phyloP scores from a whole-genome alignment of 2,329 filamentous ascomycete genomes.

The Teratosphaeria epicoccoides region DNA sequence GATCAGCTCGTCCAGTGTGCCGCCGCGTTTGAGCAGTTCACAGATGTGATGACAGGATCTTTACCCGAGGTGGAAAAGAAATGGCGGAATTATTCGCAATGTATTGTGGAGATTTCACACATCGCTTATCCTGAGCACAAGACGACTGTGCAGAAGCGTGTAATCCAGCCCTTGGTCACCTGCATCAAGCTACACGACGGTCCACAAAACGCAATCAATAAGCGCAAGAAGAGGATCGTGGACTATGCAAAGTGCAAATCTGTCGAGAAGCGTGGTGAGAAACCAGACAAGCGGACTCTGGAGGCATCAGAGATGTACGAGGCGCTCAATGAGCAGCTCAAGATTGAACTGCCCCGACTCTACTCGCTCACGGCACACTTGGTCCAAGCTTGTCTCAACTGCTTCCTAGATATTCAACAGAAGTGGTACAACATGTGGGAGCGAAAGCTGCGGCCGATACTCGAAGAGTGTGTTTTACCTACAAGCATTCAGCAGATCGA shows the following conservation, averaged over 20 bases:
- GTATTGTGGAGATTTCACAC: conserved; percentile 74
- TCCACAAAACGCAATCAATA: conserved; percentile 82
- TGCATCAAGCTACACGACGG: conserved; percentile 72
- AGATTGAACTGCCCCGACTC: conserved; percentile 79
- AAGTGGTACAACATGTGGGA: conserved; percentile 77
- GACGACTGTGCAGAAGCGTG: conserved; percentile 61
- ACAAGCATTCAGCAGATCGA: conserved; percentile 64
- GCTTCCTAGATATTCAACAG: conserved; percentile 74
- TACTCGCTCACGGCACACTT: conserved; percentile 72
- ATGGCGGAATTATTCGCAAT: conserved; percentile 83
- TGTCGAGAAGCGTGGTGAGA: conserved; percentile 70
- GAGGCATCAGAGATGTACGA: conserved; percentile 83
- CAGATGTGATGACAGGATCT: conserved; percentile 56
- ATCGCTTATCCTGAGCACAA: conserved; percentile 73
- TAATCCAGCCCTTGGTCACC: conserved; percentile 73
- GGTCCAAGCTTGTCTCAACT: conserved; percentile 70
- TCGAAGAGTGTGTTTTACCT: conserved; percentile 54
- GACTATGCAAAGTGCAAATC: conserved; percentile 78
- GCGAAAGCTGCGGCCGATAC: conserved; percentile 65
- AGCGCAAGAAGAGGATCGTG: conserved; percentile 82
- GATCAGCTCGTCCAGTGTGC: conserved; percentile 72
- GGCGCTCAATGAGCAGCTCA: conserved; percentile 83
- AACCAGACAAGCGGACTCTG: conserved; percentile 71
- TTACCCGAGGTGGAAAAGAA: conserved; percentile 84
- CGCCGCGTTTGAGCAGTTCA: conserved; percentile 70